Conservation (phyloP, 2,329 filamentous ascomycete genomes). For the Metarhizium humberi region DNA sequence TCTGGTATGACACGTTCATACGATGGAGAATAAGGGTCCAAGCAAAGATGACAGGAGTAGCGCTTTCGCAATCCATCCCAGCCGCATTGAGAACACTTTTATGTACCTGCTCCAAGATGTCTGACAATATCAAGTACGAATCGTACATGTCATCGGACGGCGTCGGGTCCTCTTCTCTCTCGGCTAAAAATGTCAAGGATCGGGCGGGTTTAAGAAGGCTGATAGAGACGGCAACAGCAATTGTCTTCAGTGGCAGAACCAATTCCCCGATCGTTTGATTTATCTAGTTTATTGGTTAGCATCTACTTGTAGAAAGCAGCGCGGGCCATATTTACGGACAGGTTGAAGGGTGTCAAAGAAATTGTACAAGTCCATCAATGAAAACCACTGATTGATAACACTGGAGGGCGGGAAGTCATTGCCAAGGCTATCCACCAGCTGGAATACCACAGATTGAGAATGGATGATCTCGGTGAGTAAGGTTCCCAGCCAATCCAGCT, state of each 20-base stretch:
- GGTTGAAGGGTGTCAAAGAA: constrained; percentile 59
- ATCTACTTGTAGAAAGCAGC: not conserved
- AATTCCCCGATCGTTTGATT: constrained; percentile 38
- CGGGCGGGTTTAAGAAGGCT: constrained; percentile 58
- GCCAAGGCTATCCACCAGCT: constrained; percentile 54
- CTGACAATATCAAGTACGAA: constrained; percentile 60
- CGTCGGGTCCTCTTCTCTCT: constrained; percentile 27
- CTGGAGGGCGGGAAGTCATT: constrained; percentile 46
- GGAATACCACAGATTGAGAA: constrained; percentile 63
- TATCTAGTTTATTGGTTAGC: constrained; percentile 13
- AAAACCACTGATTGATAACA: constrained; percentile 62
- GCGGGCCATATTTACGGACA: constrained; percentile 12
- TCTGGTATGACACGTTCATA: constrained; percentile 55
- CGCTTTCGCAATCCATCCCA: constrained; percentile 46
- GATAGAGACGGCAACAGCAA: constrained; percentile 62
- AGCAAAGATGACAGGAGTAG: constrained; percentile 65
- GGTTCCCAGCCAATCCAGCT: constrained; percentile 51
- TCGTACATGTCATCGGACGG: constrained; percentile 29
- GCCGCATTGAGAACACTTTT: constrained; percentile 56
- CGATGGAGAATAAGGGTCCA: constrained; percentile 72
- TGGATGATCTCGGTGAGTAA: constrained; percentile 64
- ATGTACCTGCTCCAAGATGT: constrained; percentile 65
- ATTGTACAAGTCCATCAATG: constrained; percentile 54
- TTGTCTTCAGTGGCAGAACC: constrained; percentile 55
- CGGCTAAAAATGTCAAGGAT: constrained; percentile 35